Evolutionary conservation across 2,329 filamentous ascomycete species (phyloP).

Genomic region (Talaromyces funiculosus): DNA sequence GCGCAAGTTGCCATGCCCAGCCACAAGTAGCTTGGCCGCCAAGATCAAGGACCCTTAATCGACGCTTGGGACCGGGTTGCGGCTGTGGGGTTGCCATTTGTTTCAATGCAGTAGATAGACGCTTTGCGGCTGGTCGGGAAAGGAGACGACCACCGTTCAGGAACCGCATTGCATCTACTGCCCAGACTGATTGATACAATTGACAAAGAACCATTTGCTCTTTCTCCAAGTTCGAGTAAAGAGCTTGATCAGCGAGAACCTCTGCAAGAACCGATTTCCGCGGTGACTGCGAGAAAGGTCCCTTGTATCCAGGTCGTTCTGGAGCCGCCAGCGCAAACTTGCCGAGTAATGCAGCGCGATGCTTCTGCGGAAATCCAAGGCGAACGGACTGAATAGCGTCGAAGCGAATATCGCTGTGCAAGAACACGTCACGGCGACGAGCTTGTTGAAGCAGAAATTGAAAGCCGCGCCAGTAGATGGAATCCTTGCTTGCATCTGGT

Average conservation of each 20-base stretch:
- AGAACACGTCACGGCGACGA: slow-evolving; percentile 67
- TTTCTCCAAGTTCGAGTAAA: slow-evolving; percentile 54
- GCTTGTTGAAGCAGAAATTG: slow-evolving; percentile 64
- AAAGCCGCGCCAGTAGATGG: slow-evolving; percentile 85
- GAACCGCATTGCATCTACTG: slow-evolving; percentile 56
- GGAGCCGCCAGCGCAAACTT: slow-evolving; percentile 73
- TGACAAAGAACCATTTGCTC: slow-evolving; percentile 76
- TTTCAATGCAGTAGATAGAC: slow-evolving; percentile 25
- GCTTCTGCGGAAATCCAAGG: slow-evolving; percentile 63
- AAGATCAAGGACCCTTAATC: slow-evolving; percentile 73
- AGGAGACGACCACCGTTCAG: slow-evolving; percentile 58
- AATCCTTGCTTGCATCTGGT: slow-evolving; percentile 55
- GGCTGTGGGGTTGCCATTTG: slow-evolving; percentile 20
- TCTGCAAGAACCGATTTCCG: slow-evolving; percentile 61
- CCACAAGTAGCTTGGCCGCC: slow-evolving; percentile 79
- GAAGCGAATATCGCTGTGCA: slow-evolving; percentile 77
- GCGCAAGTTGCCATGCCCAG: slow-evolving; percentile 92
- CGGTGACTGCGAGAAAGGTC: slow-evolving; percentile 65
- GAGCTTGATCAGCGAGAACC: slow-evolving; percentile 48
- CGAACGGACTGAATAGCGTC: slow-evolving; percentile 83
- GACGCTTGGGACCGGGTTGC: slow-evolving; percentile 24
- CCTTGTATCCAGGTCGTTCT: slow-evolving; percentile 65
- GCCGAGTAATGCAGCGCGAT: slow-evolving; percentile 76
- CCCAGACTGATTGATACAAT: slow-evolving; percentile 56
- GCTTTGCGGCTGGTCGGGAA: slow-evolving; percentile 46